Evolutionary conservation across 148 eudicot species (phyloP), one percentile per base, ranked within the genome.

Genomic region (Silene latifolia): DNA sequence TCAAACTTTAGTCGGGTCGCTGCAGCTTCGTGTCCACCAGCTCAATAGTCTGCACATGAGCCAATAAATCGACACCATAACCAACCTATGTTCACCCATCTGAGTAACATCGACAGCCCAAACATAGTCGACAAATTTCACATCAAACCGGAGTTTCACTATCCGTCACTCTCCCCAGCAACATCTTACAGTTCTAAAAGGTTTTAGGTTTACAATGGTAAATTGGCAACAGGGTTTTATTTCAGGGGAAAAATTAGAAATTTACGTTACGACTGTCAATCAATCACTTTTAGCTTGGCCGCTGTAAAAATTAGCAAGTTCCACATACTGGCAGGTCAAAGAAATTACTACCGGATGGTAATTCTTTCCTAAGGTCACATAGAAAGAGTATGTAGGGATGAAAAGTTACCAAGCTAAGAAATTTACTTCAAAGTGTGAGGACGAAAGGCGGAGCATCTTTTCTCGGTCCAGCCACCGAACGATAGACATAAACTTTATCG

Each of bases 391-490:
- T 7, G 1, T 3, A 7, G 46, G 32, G 47, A 25, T 23, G 66
- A 63, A 64, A 68, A 77, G 72, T 82, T 67, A 87, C 88, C 83
- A 19, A 53, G 69, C 21, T 67, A 46, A 20, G 23, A 25, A 39
- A 71, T 68, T 20, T 20, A 69, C 20, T 64, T 89, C 78, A 92
- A 54, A 93, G 86, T 15, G 87, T 91, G 76, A 88, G 79, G 32
- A 93, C 98, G 77, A 91, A 93, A 20, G 88, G 83, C 6, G 98
- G 98, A 17, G 96, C 92, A 70, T 93, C 98, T 51, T 72, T 80
- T 75, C 98, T 86, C 1, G 89, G 88, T 54, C 98, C 98, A 0
- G 88, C 97, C 29, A 93, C 87, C 53, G 98, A 72, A 4, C 97
- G 93, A 69, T 93, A 93, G 3, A 91, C 88, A 63, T 91, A 91